Evolutionary conservation across 495 filamentous ascomycete species (phyloP), one percentile per base, ranked within the genome.

Genomic region (Astrothelium macrocarpum): DNA sequence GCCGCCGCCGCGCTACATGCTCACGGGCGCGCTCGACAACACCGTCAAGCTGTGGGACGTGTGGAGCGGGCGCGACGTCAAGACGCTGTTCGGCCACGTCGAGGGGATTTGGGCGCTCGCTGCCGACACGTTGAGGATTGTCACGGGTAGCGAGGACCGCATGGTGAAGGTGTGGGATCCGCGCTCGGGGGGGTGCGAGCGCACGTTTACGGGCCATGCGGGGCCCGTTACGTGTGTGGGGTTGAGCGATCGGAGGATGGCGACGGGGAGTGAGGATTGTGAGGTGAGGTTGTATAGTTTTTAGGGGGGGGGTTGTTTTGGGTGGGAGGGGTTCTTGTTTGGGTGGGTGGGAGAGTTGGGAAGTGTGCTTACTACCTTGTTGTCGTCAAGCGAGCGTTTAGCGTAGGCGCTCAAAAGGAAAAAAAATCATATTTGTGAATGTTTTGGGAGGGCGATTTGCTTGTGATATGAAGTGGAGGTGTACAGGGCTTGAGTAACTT

Each of bases 111-210:
- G 94, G 94, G 88, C 89, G 11, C 81, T 99, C 4, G 92, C 90
- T 1, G 95, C 90, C 1, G 95, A 99, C 72, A 91, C 89, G 0
- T 78, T 99, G 36, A 85, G 94, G 18, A 84, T 96, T 32, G 90
- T 97, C 36, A 89, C 87, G 61, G 94, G 92, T 12, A 87, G 89
- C 36, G 87, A 97, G 74, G 94, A 99, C 75, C 84, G 88, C 42
- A 97, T 92, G 85, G 88, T 96, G 73, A 97, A 97, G 73, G 87
- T 95, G 42, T 98, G 95, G 95, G 93, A 97, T 76, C 86, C 93
- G 31, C 79, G 90, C 68, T 90, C 88, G 14, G 93, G 95, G 2
- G 90, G 87, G 65, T 96, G 91, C 72, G 90, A 96, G 73, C 79
- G 90, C 43, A 97, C 93, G 1, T 93, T 94, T 68, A 87, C 89